Base-by-base conservation (phyloP, 2,329 filamentous ascomycete species). In the Bipolaris oryzae region DNA sequence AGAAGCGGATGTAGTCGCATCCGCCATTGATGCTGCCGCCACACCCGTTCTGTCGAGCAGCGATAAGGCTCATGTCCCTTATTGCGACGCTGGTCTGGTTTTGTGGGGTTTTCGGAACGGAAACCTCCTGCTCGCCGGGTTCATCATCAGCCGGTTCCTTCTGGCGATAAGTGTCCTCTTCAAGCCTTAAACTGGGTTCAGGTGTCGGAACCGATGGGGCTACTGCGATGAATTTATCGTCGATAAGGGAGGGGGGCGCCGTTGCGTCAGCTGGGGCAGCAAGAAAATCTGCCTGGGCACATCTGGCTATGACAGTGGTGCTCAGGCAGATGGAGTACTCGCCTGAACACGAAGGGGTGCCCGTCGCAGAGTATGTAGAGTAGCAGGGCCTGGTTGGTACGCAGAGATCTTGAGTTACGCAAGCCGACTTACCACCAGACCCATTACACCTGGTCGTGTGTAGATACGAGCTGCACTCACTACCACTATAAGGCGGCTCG, bases 1-100 rank as follows among this genome's bases (percentile, higher is more conserved):
- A 49, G 34, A 49, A 39, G 34, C 46, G 46, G 34, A 49, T 16
- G 46, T 49, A 49, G 34, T 49, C 46, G 34, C 46, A 49, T 49
- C 46, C 46, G 38, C 46, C 46, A 49, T 49, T 49, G 46, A 21
- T 23, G 21, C 46, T 49, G 21, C 46, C 46, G 21, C 46, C 34
- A 49, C 46, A 49, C 7, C 9, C 34, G 15, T 39, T 31, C n/a
- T 49, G 46, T 25, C 20, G 35, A 31, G 46, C 20, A n/a, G 46
- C 31, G 7, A 49, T 10, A 15, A 49, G 21, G 34, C 21, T 31
- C n/a, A 28, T 16, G 20, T 49, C 34, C 34, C 35, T 39, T 21
- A 20, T 49, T n/a, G 34, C 46, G 20, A 35, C 46, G 46, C 34
- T 49, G 34, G 15, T 49, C 33, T 38, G 34, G 46, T 49, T 49